Evolutionary conservation across 179 eudicot species (phyloP).

Genomic region (Camellia oleifera): DNA sequence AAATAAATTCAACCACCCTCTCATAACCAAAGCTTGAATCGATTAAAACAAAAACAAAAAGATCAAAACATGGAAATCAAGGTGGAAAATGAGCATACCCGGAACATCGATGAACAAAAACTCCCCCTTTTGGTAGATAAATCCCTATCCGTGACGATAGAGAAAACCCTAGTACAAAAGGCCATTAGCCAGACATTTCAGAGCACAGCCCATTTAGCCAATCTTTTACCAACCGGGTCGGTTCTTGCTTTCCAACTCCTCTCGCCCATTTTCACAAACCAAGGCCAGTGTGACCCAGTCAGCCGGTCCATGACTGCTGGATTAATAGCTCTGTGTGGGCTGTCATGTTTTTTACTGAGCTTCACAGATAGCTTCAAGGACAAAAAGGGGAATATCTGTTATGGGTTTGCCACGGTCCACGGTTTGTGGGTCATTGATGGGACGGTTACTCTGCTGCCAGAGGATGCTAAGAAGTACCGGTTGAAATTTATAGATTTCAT

Average conservation of each 20-base stretch:
- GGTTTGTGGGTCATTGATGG: conserved; percentile 88
- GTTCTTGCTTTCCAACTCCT: conserved; percentile 81
- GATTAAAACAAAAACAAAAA: background rate
- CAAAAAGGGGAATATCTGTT: conserved; percentile 43
- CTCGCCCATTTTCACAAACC: conserved; percentile 68
- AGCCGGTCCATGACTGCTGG: conserved; percentile 37
- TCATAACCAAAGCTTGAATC: conserved; percentile 1
- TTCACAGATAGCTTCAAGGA: conserved; percentile 54
- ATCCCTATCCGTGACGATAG: conserved; percentile 26
- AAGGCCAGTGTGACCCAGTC: conserved; percentile 56
- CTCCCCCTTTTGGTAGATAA: conserved; percentile 45
- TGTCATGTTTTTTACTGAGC: conserved; percentile 43
- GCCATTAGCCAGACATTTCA: conserved; percentile 73
- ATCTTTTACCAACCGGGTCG: conserved; percentile 80
- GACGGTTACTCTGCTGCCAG: conserved; percentile 42
- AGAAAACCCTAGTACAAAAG: conserved; percentile 53
- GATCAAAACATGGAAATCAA: conserved; percentile 37
- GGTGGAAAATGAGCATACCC: conserved; percentile 26
- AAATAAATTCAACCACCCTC: conserved; percentile 12
- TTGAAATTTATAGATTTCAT: conserved; percentile 58
- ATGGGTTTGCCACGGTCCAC: conserved; percentile 59
- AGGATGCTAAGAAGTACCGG: conserved; percentile 44
- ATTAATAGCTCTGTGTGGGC: conserved; percentile 54
- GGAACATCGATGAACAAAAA: conserved; percentile 30
- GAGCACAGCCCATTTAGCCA: conserved; percentile 80